Conservation (phyloP, 1,139 yeast species). For the Saccharomycopsis hybrid region DNA sequence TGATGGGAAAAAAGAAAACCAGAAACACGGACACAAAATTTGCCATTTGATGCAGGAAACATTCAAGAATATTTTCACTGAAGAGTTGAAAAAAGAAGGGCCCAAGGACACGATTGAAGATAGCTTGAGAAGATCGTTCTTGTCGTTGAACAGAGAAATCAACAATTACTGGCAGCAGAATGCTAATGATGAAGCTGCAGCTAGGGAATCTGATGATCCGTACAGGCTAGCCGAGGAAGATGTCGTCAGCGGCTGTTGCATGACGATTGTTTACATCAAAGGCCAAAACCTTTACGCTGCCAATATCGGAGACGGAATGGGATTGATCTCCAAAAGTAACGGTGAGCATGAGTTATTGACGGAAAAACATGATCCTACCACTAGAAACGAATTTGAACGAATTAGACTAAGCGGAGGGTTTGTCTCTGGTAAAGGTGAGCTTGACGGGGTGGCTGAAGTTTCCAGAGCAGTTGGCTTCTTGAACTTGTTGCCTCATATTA, state of each 20-base stretch:
- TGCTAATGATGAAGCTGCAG: slow-evolving; percentile 28
- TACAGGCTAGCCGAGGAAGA: slow-evolving; percentile 49
- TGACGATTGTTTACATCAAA: slow-evolving; percentile 71
- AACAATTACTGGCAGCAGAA: slow-evolving; percentile 35
- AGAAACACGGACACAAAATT: slow-evolving; percentile 60
- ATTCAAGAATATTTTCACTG: slow-evolving; percentile 55
- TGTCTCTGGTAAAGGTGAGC: slow-evolving; percentile 77
- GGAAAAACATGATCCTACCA: slow-evolving; percentile 79
- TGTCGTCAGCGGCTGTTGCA: slow-evolving; percentile 77
- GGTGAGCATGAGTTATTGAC: slow-evolving; percentile 76
- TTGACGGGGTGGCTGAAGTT: slow-evolving; percentile 76
- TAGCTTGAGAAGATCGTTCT: slow-evolving; percentile 75
- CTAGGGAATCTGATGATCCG: slow-evolving; percentile 27
- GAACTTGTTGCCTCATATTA: slow-evolving; percentile 80
- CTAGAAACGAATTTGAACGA: slow-evolving; percentile 72
- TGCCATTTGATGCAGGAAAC: slow-evolving; percentile 71
- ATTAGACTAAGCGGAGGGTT: slow-evolving; percentile 89
- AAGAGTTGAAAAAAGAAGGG: slow-evolving; percentile 50
- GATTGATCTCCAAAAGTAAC: slow-evolving; percentile 68
- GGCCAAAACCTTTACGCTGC: slow-evolving; percentile 73
- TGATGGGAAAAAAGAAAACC: slow-evolving; percentile 66
- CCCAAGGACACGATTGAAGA: slow-evolving; percentile 43
- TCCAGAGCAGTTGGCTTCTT: slow-evolving; percentile 92
- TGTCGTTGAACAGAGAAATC: slow-evolving; percentile 75
- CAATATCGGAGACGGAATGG: slow-evolving; percentile 87